These are phyloP conservation scores for Neofusicoccum sp. DNA, from an alignment of 2,329 filamentous ascomycete species.

Conservation along the genomic window DNA sequence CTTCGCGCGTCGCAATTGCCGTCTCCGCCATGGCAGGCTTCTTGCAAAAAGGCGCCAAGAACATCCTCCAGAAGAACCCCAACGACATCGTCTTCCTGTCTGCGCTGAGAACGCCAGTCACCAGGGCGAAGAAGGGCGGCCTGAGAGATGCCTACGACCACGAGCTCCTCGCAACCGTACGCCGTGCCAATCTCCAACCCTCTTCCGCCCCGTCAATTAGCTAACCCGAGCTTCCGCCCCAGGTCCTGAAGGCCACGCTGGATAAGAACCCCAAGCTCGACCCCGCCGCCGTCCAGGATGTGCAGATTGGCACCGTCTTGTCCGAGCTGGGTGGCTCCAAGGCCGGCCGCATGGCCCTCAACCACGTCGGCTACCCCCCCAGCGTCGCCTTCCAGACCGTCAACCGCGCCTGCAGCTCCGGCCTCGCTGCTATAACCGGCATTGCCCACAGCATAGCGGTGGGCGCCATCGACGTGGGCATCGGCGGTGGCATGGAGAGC, in stretches of 20 bases:
- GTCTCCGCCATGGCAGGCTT: constrained; percentile 40
- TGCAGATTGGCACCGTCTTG: constrained; percentile 84
- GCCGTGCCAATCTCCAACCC: constrained; percentile 5
- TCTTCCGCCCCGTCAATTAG: not conserved
- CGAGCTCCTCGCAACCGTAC: constrained; percentile 70
- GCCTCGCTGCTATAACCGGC: constrained; percentile 71
- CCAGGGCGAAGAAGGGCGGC: constrained; percentile 75
- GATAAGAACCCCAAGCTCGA: constrained; percentile 70
- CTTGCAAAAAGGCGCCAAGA: constrained; percentile 63
- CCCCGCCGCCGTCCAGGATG: constrained; percentile 69
- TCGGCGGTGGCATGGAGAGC: constrained; percentile 91
- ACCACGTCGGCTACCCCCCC: constrained; percentile 74
- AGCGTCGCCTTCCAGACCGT: constrained; percentile 78
- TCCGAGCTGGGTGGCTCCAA: constrained; percentile 89
- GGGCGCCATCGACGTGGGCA: constrained; percentile 69
- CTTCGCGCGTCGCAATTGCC: not conserved
- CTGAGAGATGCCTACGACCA: constrained; percentile 89
- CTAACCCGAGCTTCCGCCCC: constrained; percentile 19
- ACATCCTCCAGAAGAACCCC: constrained; percentile 74
- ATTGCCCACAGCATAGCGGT: constrained; percentile 74
- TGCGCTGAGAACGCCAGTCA: constrained; percentile 84
- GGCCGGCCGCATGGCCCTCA: constrained; percentile 85
- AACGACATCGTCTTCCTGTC: constrained; percentile 86
- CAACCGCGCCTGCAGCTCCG: constrained; percentile 81
- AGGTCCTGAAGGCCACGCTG: constrained; percentile 65